Base-by-base conservation (phyloP, 306 rosid genomes). In the Boehmeria nivea region DNA sequence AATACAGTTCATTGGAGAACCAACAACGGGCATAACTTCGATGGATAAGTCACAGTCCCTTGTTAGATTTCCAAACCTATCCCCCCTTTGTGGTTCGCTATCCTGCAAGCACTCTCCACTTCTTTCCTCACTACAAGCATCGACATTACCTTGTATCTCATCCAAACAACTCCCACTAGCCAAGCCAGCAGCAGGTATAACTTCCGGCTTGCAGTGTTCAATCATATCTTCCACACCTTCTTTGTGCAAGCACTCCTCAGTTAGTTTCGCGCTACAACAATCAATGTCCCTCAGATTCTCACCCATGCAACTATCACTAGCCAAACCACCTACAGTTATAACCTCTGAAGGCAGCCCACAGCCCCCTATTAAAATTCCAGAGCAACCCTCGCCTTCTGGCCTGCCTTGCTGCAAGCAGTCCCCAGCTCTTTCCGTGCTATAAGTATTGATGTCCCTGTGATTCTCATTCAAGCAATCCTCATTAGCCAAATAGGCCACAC, bases 401-500 rank as follows among this genome's bases (percentile, higher is more conserved):
- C 18, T 50, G 27, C 31, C 15, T 58, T 60, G 59, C 17, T 54
- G 49, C 69, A 51, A 59, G 57, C 71, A 68, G 37, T 65, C 14
- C 67, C 76, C 3, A 24, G 54, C 51, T 8, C 8, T 20, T n/a
- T 45, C 33, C 28, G 10, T 20, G 16, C 17, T 12, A 49, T 10
- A 49, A 49, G 13, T 25, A 49, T 49, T 26, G 19, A 23, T 23
- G 33, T 54, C 61, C 37, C 44, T 54, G 28, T 64, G 69, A 64
- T 52, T 61, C 67, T 56, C 66, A 26, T 53, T 51, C 58, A 57
- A 62, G 57, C 58, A 47, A 64, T 48, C 73, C 69, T 33, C 74
- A 68, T 46, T 43, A 12, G 13, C 33, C 15, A 40, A 12, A 40
- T 5, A 12, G 17, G 15, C n/a, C 45, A 40, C 10, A 40, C 8